Evolutionary conservation across 2,329 filamentous ascomycete genomes (phyloP), one percentile per base, ranked within the genome.

Genomic region (Ophiocordyceps polyrhachis-furcata): DNA sequence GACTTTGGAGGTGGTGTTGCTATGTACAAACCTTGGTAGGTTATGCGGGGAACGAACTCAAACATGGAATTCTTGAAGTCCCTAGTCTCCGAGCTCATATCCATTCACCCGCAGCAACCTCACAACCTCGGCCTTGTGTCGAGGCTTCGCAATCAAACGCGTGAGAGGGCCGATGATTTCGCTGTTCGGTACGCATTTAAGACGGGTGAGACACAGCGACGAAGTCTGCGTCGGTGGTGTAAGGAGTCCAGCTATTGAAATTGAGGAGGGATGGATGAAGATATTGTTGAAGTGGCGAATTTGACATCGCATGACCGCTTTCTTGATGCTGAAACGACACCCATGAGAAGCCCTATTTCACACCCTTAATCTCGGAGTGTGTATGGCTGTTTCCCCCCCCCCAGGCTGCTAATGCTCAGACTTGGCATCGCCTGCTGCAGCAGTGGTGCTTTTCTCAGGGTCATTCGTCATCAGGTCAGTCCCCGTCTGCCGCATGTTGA

Each of bases 401-500:
- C n/a, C n/a, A 41, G 71, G 64, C 60, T 71, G 68, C 65, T 72
- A 63, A 41, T 71, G 63, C 60, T 71, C 68, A 38, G 63, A 62
- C 49, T 66, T 62, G 47, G 53, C 55, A 43, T 62, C 59, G 35
- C 67, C 69, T n/a, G 75, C 59, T 14, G 66, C 70, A 5, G 66
- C 70, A 5, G 67, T 66, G 41, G 71, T 74, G 48, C 57, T 63
- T 44, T 56, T 56, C 43, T 61, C 63, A 5, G 58, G 54, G 32
- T 67, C 69, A 13, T 66, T 69, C 13, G 71, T 74, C 48, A 78
- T 56, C 35, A 77, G 60, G 60, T 94, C 85, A 59, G 83, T 81
- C 50, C 86, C 86, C 58, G 83, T 77, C 74, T 94, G 85, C 63
- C 91, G 83, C 85, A 94, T 91, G 64, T 83, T 80, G 76, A 88